phyloP scores from a whole-genome alignment of 2,329 filamentous ascomycete genomes.

The Geosmithia morbida region DNA sequence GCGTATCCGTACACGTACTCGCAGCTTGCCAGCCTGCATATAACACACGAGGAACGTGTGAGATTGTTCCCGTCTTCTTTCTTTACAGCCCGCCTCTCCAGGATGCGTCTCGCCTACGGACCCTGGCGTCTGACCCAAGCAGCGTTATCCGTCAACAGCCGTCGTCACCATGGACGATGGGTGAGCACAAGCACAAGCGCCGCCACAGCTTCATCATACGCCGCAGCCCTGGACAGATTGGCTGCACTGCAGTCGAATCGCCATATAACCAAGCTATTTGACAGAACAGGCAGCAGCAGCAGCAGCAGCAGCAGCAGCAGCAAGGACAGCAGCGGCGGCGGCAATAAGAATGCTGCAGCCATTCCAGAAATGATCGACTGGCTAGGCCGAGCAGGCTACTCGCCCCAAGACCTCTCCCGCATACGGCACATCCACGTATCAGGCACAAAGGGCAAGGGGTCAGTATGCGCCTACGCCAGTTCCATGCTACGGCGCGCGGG shows the following conservation, averaged over 20 bases:
- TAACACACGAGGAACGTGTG: too few relatives aligned
- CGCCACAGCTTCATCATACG: constrained; percentile 17
- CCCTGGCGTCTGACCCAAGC: too few relatives aligned
- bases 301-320: constrained; percentile 20
- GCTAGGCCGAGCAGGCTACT: constrained; percentile 62
- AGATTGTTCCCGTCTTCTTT: too few relatives aligned
- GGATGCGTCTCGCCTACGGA: too few relatives aligned
- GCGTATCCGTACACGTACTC: too few relatives aligned
- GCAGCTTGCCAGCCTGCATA: too few relatives aligned
- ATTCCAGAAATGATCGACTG: constrained; percentile 74
- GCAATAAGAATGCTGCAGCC: constrained; percentile 53
- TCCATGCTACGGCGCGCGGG: constrained; percentile 46
- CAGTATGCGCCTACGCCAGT: constrained; percentile 71
- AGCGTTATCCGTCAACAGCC: not conserved
- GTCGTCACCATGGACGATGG: not conserved
- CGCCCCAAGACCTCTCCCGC: constrained; percentile 27
- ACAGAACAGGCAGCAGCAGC: constrained; percentile 7
- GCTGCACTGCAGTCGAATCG: constrained; percentile 71
- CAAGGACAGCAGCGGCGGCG: constrained; percentile 23
- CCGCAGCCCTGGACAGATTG: constrained; percentile 60
- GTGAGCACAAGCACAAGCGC: not conserved
- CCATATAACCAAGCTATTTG: constrained; percentile 40
- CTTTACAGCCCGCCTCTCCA: too few relatives aligned
- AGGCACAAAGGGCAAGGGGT: constrained; percentile 90
- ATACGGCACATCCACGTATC: constrained; percentile 63